A percentile compares a stretch with the other conserved stretches of the same genome.
These are phyloP conservation scores for Trypanosoma conorhini DNA, from an alignment of 208 protist species.

Conservation along the genomic window DNA sequence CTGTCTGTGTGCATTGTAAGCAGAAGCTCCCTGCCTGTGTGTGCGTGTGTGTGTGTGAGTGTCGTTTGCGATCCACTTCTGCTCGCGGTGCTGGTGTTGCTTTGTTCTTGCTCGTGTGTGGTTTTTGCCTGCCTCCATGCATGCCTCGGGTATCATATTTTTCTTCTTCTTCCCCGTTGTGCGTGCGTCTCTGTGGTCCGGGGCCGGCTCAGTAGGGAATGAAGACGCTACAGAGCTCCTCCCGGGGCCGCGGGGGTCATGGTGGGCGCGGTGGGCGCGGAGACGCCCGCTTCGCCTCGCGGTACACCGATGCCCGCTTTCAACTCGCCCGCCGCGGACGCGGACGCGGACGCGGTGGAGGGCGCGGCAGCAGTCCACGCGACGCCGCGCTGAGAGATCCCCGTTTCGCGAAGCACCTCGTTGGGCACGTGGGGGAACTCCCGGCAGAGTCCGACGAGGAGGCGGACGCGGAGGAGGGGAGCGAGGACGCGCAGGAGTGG, in stretches of 20 bases:
- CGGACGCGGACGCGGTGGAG: constrained; percentile 15
- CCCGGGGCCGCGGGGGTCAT: constrained; percentile 36
- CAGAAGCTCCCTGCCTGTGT: not conserved
- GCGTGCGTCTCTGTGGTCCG: not conserved
- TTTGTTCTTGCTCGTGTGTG: not conserved
- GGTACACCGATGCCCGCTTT: constrained; percentile 91
- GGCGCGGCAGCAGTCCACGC: constrained; percentile 20
- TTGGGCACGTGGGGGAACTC: not conserved
- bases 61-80: not conserved
- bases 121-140: no score
- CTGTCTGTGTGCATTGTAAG: not conserved
- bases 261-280: constrained; percentile 36
- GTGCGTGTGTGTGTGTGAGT: not conserved
- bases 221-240: constrained; percentile 73
- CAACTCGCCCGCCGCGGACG: constrained; percentile 40
- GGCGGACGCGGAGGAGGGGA: constrained; percentile 34
- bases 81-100: constrained; percentile 12
- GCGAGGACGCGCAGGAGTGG: constrained; percentile 16
- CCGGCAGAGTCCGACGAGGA: constrained; percentile 24
- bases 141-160: no score
- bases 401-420: constrained; percentile 78
- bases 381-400: constrained; percentile 53
- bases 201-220: constrained; percentile 29
- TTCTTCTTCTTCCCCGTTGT: not conserved
- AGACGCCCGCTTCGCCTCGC: constrained; percentile 75